These are phyloP conservation scores for Naganishia kalamii DNA, from an alignment of 768 basidiomycete genomes.

Conservation along the genomic window DNA sequence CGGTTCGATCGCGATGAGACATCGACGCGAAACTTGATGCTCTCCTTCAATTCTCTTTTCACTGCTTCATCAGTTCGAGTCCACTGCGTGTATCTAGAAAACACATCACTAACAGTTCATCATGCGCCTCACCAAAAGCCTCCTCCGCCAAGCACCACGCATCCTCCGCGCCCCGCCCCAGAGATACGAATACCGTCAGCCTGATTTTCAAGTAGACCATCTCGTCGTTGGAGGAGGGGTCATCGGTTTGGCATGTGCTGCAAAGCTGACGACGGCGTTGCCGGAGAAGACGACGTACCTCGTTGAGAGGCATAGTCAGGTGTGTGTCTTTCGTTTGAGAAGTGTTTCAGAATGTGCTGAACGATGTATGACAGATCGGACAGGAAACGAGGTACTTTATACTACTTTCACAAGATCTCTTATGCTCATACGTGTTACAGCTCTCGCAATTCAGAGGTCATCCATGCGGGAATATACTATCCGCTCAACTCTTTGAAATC, in stretches of 20 bases:
- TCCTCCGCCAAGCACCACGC: not conserved
- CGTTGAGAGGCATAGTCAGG: conserved; percentile 66
- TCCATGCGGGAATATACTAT: conserved; percentile 65
- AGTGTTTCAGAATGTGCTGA: not conserved
- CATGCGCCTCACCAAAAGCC: not conserved
- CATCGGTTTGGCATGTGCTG: conserved; percentile 78
- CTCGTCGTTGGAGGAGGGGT: conserved; percentile 87
- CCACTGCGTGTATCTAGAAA: no score
- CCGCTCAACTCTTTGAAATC: conserved; percentile 78
- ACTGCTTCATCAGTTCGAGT: no score
- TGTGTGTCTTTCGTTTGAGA: conserved; percentile 30
- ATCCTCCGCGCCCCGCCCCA: not conserved
- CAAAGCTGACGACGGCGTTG: conserved; percentile 61
- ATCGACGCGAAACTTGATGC: not conserved
- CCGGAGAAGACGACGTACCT: conserved; percentile 67
- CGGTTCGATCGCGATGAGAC: not conserved
- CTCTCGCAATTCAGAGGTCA: conserved; percentile 89
- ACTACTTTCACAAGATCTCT: not conserved
- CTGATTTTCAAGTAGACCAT: conserved; percentile 70
- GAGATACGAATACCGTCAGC: conserved; percentile 46
- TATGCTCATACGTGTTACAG: conserved; percentile 48
- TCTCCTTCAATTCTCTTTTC: no score
- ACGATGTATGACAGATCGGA: conserved; percentile 49
- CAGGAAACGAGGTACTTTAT: conserved; percentile 73
- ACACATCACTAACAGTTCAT: not conserved